These are phyloP conservation scores for Hypoxylon rubiginosum DNA, from an alignment of 2,329 filamentous ascomycete genomes.

Conservation along the genomic window DNA sequence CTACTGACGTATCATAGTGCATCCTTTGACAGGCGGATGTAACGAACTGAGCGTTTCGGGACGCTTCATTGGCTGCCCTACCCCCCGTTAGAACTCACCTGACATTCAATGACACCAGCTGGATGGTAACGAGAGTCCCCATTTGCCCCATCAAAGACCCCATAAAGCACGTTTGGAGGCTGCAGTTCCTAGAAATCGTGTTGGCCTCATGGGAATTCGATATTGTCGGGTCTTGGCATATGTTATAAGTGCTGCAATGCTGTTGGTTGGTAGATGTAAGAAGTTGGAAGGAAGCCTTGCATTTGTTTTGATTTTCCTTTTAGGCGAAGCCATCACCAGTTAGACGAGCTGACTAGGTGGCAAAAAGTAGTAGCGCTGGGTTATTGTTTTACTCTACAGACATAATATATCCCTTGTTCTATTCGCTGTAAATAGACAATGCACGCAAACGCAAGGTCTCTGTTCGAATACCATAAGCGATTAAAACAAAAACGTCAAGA, in stretches of 20 bases:
- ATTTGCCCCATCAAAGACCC: conserved; percentile 21
- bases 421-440: neutral
- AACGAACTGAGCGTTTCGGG: conserved; percentile 16
- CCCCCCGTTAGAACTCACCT: conserved; percentile 32
- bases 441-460: neutral
- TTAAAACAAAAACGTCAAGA: neutral
- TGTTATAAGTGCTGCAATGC: neutral
- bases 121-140: conserved; percentile 35
- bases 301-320: neutral
- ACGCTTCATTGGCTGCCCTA: conserved; percentile 28
- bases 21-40: conserved; percentile 14
- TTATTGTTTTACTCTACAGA: neutral
- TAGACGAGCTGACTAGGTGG: neutral
- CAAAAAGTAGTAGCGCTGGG: neutral
- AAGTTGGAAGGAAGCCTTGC: neutral
- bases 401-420: neutral
- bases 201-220: conserved; percentile 16
- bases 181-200: conserved; percentile 35
- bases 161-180: conserved; percentile 36
- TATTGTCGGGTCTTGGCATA: conserved; percentile 37
- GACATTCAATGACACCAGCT: conserved; percentile 36
- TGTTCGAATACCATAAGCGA: neutral
- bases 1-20: conserved; percentile 32
- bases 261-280: neutral
- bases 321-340: neutral